These are phyloP conservation scores for Penicillium sp. DNA, from an alignment of 2,329 filamentous ascomycete genomes.

Conservation along the genomic window DNA sequence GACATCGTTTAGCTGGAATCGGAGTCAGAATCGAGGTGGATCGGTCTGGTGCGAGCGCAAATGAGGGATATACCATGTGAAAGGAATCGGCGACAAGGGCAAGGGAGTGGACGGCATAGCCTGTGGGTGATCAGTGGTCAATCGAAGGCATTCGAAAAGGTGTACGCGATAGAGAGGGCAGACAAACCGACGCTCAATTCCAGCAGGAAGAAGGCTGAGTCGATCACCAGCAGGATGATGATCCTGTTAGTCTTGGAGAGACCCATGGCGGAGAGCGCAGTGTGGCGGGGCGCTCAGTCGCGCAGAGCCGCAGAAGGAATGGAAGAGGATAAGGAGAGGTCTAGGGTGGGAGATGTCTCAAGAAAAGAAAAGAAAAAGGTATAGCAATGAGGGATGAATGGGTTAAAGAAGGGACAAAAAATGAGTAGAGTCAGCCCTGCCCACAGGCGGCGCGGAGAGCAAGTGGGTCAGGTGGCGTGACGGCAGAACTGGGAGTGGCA, in stretches of 20 bases:
- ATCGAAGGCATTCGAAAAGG: background rate
- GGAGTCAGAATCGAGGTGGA: background rate
- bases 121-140: constrained; percentile 36
- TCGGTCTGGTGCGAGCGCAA: background rate
- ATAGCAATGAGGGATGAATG: too few species aligned
- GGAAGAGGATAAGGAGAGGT: background rate
- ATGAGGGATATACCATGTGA: constrained; percentile 79
- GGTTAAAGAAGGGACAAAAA: too few species aligned
- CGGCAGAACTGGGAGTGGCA: too few species aligned
- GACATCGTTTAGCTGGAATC: constrained; percentile 84
- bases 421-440: too few species aligned
- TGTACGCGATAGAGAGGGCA: background rate
- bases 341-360: too few species aligned
- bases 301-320: constrained; percentile 23
- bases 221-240: constrained; percentile 87
- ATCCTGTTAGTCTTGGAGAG: constrained; percentile 94
- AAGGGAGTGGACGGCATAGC: constrained; percentile 86
- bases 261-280: constrained; percentile 60
- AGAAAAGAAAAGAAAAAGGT: too few species aligned
- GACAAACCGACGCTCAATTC: constrained; percentile 76
- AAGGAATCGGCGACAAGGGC: constrained; percentile 96
- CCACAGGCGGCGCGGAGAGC: too few species aligned
- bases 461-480: too few species aligned
- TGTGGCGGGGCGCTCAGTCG: constrained; percentile 25
- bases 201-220: constrained; percentile 85